Evolutionary conservation across 768 basidiomycete genomes (phyloP).

Genomic region (Lactarius sanguifluus): DNA sequence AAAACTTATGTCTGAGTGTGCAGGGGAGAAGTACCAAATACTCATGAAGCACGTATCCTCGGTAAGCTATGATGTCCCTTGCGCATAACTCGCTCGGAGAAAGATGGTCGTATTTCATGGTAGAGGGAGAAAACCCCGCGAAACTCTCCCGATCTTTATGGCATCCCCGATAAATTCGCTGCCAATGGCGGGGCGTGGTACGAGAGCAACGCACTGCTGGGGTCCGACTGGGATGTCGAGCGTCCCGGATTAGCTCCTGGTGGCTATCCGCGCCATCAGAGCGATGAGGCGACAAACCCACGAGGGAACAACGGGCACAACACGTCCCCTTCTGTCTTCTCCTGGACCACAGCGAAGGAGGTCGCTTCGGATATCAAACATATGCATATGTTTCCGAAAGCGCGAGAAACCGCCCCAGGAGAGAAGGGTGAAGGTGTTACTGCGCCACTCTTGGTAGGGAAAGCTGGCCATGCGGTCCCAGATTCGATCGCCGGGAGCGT

Average conservation of each 20-base stretch:
- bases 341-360: not conserved
- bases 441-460: not conserved
- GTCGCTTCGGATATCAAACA: not conserved
- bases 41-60: constrained; percentile 1
- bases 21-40: constrained; percentile 5
- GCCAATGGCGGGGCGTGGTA: not conserved
- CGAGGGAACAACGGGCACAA: not conserved
- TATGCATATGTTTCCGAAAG: not conserved
- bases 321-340: not conserved
- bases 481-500: not conserved
- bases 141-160: not conserved
- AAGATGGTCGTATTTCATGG: not conserved
- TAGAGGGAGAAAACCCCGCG: not conserved
- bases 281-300: not conserved
- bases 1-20: not conserved
- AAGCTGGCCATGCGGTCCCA: not conserved
- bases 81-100: not conserved
- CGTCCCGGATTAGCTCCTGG: not conserved
- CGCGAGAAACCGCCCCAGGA: not conserved
- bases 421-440: not conserved
- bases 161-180: not conserved
- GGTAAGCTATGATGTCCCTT: not conserved
- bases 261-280: not conserved
- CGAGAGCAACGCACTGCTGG: not conserved
- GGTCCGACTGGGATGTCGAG: not conserved